Percentiles rank a stretch among this genome's conserved stretches.
Evolutionary conservation across 2,329 filamentous ascomycete genomes (phyloP).

Genomic region (Colletotrichum magnum): DNA sequence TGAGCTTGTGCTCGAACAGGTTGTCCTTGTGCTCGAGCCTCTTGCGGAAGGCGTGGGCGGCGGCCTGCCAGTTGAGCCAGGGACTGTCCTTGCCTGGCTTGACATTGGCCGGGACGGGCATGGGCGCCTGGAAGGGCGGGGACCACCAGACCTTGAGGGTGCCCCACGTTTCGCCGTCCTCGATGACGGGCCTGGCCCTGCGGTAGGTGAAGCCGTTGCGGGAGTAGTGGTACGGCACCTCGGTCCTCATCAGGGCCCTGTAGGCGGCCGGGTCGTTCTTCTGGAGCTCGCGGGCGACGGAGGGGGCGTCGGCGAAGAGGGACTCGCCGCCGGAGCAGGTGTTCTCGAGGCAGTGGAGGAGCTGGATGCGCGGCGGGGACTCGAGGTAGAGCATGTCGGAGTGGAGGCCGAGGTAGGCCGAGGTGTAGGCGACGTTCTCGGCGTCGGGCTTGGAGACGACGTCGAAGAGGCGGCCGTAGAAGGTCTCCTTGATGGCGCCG

Average conservation of each 20-base stretch:
- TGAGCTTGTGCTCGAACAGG: constrained; percentile 79
- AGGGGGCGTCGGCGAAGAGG: constrained; percentile 84
- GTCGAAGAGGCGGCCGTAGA: constrained; percentile 94
- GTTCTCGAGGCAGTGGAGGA: constrained; percentile 91
- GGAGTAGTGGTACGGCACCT: constrained; percentile 77
- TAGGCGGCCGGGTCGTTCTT: constrained; percentile 45
- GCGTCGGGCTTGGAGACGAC: constrained; percentile 85
- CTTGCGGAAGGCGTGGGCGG: constrained; percentile 69
- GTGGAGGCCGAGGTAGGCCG: constrained; percentile 85
- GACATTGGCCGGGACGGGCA: constrained; percentile 50
- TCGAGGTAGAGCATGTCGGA: constrained; percentile 93
- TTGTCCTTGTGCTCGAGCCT: constrained; percentile 70
- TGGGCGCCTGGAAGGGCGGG: constrained; percentile 81
- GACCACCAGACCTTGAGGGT: constrained; percentile 70
- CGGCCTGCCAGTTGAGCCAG: constrained; percentile 59
- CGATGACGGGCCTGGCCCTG: constrained; percentile 65
- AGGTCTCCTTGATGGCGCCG: constrained; percentile 85
- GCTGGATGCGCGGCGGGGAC: constrained; percentile 84
- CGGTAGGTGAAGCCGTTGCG: constrained; percentile 76
- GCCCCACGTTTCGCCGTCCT: constrained; percentile 35
- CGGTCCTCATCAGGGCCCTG: constrained; percentile 56
- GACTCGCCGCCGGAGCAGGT: constrained; percentile 85
- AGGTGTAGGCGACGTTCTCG: constrained; percentile 94
- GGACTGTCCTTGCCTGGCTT: constrained; percentile 17
- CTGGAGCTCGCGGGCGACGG: constrained; percentile 65